phyloP scores from a whole-genome alignment of 2,329 filamentous ascomycete species.

The Bertia moriformis region DNA sequence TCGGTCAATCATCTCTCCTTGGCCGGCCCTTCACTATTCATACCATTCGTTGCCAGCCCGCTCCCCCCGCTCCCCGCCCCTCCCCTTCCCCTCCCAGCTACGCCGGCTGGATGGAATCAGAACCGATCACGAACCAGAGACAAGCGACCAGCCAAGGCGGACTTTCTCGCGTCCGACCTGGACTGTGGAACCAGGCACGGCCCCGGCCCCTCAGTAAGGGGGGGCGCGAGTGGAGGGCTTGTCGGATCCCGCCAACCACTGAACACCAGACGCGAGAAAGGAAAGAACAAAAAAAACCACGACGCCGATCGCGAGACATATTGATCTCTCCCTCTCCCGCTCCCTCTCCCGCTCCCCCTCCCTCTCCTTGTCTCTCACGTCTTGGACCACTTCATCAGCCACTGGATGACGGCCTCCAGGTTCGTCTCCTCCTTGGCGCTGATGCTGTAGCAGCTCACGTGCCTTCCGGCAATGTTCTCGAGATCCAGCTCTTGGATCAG shows the following conservation, averaged over 20 bases:
- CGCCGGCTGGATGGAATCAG: background rate
- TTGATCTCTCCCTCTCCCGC: too few species aligned
- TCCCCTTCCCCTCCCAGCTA: background rate
- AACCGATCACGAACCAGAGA: background rate
- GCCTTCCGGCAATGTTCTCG: slow-evolving; percentile 74
- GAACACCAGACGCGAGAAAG: background rate
- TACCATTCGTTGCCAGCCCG: background rate
- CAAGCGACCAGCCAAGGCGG: background rate
- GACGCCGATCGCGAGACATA: background rate
- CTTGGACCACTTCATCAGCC: slow-evolving; percentile 80
- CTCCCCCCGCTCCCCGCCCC: background rate
- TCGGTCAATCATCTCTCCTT: background rate
- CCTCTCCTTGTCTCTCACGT: slow-evolving; percentile 31
- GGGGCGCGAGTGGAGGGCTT: background rate
- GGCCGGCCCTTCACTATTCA: background rate
- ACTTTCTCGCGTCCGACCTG: background rate
- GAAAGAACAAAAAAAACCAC: background rate
- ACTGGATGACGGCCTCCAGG: slow-evolving; percentile 88
- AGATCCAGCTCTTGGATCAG: slow-evolving; percentile 85
- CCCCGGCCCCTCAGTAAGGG: background rate
- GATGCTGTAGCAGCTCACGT: slow-evolving; percentile 97
- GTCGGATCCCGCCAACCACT: too few species aligned
- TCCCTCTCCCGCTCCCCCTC: background rate
- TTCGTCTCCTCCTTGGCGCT: slow-evolving; percentile 98
- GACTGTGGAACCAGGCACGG: background rate